Evolutionary conservation across 352 stramenopile genomes (phyloP).

Genomic region (Blastocystis sp.): DNA sequence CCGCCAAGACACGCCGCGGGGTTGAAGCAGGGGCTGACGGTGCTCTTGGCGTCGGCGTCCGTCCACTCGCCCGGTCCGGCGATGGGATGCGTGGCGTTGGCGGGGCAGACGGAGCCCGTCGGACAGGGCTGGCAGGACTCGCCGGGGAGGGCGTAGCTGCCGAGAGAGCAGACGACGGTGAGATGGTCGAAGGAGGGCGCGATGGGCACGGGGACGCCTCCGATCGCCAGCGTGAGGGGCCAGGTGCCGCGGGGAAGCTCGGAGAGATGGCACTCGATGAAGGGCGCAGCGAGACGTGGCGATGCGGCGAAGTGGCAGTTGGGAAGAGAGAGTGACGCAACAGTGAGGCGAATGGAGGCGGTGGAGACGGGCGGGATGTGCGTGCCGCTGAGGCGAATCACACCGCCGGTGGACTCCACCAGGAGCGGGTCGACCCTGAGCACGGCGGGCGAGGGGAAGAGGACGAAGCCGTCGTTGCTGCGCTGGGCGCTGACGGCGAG

Average conservation of each 20-base stretch:
- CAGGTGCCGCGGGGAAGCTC: background rate
- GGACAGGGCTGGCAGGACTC: constrained; percentile 15
- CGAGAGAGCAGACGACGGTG: background rate
- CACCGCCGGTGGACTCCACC: background rate
- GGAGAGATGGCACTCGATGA: constrained; percentile 49
- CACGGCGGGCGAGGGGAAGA: constrained; percentile 3
- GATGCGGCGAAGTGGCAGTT: constrained; percentile 5
- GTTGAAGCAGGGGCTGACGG: constrained; percentile 9
- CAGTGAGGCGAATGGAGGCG: background rate
- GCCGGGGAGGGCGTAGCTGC: background rate
- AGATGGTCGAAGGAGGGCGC: background rate
- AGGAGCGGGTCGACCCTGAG: background rate
- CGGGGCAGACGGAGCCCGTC: background rate
- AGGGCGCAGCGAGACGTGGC: background rate
- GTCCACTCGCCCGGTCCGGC: background rate
- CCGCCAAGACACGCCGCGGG: background rate
- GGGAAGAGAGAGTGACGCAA: background rate
- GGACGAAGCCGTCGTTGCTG: background rate
- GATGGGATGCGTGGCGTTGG: background rate
- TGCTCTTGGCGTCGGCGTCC: background rate
- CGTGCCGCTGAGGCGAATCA: background rate
- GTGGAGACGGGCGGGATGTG: constrained; percentile 11
- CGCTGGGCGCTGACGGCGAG: background rate
- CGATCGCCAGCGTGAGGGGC: background rate
- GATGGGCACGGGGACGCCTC: background rate